Evolutionary conservation across 352 stramenopile species (phyloP), one percentile per base, ranked within the genome.

Genomic region (Phytophthora tentaculata): DNA sequence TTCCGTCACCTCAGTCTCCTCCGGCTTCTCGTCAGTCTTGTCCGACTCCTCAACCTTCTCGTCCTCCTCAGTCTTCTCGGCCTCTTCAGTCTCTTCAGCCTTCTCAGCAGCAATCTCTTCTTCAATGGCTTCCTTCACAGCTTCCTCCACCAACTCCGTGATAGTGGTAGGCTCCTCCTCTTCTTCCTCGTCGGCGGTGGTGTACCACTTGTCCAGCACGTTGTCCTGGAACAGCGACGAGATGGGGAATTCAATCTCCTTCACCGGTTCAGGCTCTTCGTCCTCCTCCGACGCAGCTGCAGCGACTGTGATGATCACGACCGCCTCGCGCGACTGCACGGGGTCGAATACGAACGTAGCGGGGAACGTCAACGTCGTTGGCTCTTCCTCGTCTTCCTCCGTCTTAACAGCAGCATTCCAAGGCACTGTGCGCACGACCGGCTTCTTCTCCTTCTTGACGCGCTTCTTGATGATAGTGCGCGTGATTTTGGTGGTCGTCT

Each of bases 301-400:
- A 48, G 77, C 73, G 17, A 96, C 79, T 20, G 88, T 80, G 59
- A 96, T 78, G 19, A 73, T 90, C 71, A 93, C 83, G 5, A 93
- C 69, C 17, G 88, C 86, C 67, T 96, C 88, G 22, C 86, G 86
- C 39, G 86, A 94, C 67, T 93, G 88, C 67, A 96, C 83, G 0
- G 81, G 84, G 59, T 96, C 88, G 54, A 94, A 96, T 47, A 91
- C 81, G 45, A 96, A 91, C 28, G 77, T 86, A 12, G 76, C 79
- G 12, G 86, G 88, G 66, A 94, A 88, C 22, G 69, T 63, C 7
- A 73, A 43, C 43, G 61, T 28, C 45, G 54, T 47, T 19, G 53
- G 45, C 2, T 69, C 49, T 0, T 69, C 49, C 17, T 48, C n/a
- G n/a, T n/a, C 53, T 8, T 67, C 47, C 10, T 71, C 51, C 20